Base-by-base conservation (phyloP, 2,329 filamentous ascomycete genomes). In the Plectosphaerella plurivora region DNA sequence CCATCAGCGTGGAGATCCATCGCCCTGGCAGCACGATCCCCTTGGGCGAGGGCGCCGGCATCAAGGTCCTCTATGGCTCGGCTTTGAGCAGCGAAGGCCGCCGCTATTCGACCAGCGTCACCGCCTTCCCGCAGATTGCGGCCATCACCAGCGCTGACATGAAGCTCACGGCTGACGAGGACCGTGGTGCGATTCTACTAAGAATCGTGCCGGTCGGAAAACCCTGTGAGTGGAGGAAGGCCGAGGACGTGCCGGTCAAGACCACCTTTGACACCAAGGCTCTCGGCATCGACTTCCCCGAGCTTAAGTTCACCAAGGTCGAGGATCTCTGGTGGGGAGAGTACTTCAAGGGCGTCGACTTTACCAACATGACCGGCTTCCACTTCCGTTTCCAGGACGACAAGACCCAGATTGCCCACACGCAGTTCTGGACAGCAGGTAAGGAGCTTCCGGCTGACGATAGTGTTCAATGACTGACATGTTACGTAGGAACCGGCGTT, bases 341-440 rank as follows among this genome's bases (percentile, higher is more conserved):
- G 4, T 20, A 18, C 24, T 51, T 53, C 41, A 50, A 53, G 18
- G 42, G 48, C n/a, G 28, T 47, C 10, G 44, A 37, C 33, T 53
- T 50, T 18, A 49, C n/a, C 53, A 47, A 53, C 16, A 28, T 33
- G 37, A 44, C 45, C 47, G 46, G 53, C 9, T 49, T 50, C 15
- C 39, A 33, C 20, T 54, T 50, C 39, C 39, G 51, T 5, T 44
- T 47, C 41, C 42, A 33, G 5, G 20, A 25, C n/a, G 53, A 45
- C 22, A 22, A 22, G 22, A 22, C 22, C 3, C 22, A 22, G 5
- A 22, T 22, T 22, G 22, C 22, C 22, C 22, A 22, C 22, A 22
- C 5, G 5, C 22, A 22, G 22, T 22, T 22, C 22, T 22, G 22
- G 22, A 22, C 22, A 22, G 22, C 22, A 5, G 22, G 22, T 22